These are phyloP conservation scores for Rutstroemia sydowiana DNA, from an alignment of 2,329 filamentous ascomycete genomes.

Conservation along the genomic window DNA sequence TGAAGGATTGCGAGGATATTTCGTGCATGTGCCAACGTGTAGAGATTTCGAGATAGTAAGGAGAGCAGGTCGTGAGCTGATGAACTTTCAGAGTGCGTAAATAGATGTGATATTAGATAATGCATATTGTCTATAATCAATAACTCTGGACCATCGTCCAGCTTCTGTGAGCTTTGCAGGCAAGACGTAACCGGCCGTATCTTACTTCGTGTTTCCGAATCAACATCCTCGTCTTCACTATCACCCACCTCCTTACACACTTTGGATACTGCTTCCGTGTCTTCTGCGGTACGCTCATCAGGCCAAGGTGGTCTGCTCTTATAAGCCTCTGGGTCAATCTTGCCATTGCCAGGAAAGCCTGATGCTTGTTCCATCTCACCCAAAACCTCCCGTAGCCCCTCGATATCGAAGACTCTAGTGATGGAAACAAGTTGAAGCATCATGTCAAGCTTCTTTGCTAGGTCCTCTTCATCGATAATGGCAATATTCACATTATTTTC, in stretches of 20 bases:
- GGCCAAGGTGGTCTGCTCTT: not conserved
- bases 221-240: conserved; percentile 35
- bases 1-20: conserved; percentile 46
- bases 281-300: not conserved
- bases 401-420: conserved; percentile 50
- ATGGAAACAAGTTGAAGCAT: conserved; percentile 45
- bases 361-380: conserved; percentile 35
- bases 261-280: not conserved
- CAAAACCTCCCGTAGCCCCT: conserved; percentile 51
- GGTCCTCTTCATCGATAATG: not conserved
- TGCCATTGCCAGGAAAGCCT: not conserved
- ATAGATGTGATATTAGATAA: conserved; percentile 43
- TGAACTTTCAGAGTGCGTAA: conserved; percentile 38
- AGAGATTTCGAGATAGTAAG: conserved; percentile 41
- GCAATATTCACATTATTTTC: not conserved
- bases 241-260: conserved; percentile 29
- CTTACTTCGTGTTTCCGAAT: no score
- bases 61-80: conserved; percentile 44
- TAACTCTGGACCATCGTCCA: conserved; percentile 31
- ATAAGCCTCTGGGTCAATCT: not conserved
- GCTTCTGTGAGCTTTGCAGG: not conserved
- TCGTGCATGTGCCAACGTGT: conserved; percentile 37
- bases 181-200: no score
- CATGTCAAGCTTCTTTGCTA: conserved; percentile 16
- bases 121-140: conserved; percentile 51